Conservation (phyloP, 2,329 filamentous ascomycete species). For the Ambrosiella xylebori region DNA sequence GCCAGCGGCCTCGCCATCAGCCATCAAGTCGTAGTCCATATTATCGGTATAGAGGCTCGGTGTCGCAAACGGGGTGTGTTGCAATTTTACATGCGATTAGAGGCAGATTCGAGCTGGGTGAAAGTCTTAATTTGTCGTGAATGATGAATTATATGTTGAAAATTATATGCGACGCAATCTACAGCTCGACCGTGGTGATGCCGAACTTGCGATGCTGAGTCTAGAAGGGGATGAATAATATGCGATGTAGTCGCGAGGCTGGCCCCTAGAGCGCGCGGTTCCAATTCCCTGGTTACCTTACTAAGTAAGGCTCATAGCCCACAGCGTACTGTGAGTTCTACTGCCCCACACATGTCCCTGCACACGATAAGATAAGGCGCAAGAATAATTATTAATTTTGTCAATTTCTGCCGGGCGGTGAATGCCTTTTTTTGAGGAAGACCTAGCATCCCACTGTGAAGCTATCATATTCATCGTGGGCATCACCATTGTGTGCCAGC, state of each 20-base stretch:
- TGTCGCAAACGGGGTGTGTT: neutral
- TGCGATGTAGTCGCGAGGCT: neutral
- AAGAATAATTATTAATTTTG: neutral
- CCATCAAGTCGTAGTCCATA: conserved; percentile 46
- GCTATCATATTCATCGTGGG: neutral
- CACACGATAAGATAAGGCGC: conserved; percentile 9
- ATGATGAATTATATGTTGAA: neutral
- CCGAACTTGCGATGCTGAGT: too few species aligned
- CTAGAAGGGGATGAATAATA: too few species aligned
- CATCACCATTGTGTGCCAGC: neutral
- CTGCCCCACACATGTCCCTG: neutral
- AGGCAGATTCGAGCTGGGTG: too few species aligned
- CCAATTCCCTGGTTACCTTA: neutral
- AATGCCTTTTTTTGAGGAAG: conserved; percentile 10
- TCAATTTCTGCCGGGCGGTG: conserved; percentile 12
- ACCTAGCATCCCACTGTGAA: neutral
- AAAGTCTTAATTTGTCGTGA: too few species aligned
- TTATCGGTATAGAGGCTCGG: neutral
- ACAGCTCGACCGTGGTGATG: neutral
- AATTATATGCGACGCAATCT: neutral
- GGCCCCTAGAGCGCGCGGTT: neutral
- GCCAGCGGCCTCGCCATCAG: conserved; percentile 39
- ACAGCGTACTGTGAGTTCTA: neutral
- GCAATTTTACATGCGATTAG: neutral
- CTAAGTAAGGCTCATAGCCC: neutral